These are phyloP conservation scores for Hevea brasiliensis DNA, from an alignment of 345 rosid genomes.

Conservation along the genomic window DNA sequence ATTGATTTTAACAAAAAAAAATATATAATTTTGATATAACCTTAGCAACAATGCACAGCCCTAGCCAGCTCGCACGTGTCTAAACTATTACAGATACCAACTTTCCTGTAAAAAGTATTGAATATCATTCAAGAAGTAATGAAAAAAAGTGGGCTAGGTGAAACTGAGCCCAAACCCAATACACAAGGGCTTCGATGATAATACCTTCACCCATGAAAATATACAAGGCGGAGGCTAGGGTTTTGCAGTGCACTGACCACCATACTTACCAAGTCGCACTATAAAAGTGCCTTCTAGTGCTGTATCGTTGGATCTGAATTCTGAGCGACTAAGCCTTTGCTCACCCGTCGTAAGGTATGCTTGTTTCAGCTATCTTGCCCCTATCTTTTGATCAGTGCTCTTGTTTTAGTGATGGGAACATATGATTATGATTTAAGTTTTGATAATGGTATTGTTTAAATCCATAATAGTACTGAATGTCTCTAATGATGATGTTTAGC, in stretches of 20 bases:
- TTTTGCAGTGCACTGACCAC: not conserved
- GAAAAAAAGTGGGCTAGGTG: no score
- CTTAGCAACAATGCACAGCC: no score
- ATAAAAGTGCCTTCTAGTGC: not conserved
- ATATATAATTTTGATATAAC: no score
- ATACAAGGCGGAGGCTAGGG: no score
- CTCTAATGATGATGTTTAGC: conserved; percentile 42
- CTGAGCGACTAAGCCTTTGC: not conserved
- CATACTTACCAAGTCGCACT: not conserved
- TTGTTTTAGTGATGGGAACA: not conserved
- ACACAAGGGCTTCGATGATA: not conserved
- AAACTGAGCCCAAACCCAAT: not conserved
- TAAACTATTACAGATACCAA: no score
- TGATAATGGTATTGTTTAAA: not conserved
- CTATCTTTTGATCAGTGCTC: not conserved
- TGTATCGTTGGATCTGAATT: not conserved
- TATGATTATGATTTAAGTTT: not conserved
- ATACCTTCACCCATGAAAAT: not conserved
- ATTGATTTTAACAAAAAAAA: no score
- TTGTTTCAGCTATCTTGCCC: not conserved
- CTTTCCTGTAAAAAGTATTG: no score
- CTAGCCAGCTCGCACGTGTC: no score
- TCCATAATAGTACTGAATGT: conserved; percentile 4
- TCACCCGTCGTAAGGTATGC: not conserved
- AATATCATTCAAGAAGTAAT: no score